Base-by-base conservation (phyloP, 768 basidiomycete genomes). In the Vararia minispora region DNA sequence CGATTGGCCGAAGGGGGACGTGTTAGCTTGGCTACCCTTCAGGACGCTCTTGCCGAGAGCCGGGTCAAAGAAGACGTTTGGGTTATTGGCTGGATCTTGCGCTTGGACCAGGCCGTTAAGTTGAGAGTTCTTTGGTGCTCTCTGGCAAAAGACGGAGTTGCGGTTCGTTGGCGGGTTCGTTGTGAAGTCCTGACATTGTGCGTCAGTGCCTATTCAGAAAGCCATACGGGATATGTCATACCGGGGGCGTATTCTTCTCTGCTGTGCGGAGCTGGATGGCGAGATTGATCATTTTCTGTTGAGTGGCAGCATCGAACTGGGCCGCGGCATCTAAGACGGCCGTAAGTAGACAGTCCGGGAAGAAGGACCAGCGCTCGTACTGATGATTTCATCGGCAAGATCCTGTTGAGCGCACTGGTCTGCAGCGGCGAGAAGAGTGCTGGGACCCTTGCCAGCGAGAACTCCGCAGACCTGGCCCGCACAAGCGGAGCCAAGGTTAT, bases 241-340 rank as follows among this genome's bases (percentile, higher is more conserved):
- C 72, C 27, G 72, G 72, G 47, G 70, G 71, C 1, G 73, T 74
- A 52, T 76, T 75, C 61, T 73, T 76, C 59, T 75, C 74, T 0
- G 53, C 62, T 45, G 72, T 68, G 32, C 72, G 68, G 50, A 72
- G 73, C 49, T 71, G 65, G 8, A 61, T 45, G 12, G 73, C 74
- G 32, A 74, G 57, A 8, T 62, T 59, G 40, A 75, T 61, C 71
- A 75, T 72, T 35, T 61, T 66, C 4, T 60, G 58, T 41, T 68
- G 65, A 2, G 71, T 74, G 6, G 64, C 56, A 23, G 55, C 62
- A 45, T 74, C 67, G 39, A 74, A 73, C 43, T 74, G 67, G 46
- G 57, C 62, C 49, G 66, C 66, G 2, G 68, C 68, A 53, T 74
- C 72, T 74, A 27, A 28, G 14, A 6, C 28, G 4, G 2, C 6